Evolutionary conservation across 495 filamentous ascomycete species (phyloP).

Genomic region (Penicillium pancosmium): DNA sequence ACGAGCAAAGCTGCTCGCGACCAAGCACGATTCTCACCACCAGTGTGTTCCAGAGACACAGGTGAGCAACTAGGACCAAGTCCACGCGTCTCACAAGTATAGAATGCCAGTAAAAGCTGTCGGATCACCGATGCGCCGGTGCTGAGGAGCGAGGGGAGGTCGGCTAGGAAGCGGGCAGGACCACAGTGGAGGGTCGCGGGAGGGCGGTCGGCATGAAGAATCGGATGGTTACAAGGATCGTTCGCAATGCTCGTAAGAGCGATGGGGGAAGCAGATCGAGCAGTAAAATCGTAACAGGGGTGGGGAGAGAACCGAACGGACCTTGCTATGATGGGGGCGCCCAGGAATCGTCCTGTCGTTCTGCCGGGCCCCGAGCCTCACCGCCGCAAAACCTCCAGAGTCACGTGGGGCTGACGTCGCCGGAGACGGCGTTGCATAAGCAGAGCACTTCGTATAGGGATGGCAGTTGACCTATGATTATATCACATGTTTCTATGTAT

Average conservation of each 20-base stretch:
- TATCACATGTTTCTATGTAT: too few relatives aligned
- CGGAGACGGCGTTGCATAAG: conserved; percentile 15
- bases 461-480: too few relatives aligned
- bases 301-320: conserved; percentile 26
- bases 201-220: conserved; percentile 38
- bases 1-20: conserved; percentile 44
- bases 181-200: conserved; percentile 38
- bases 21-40: conserved; percentile 38
- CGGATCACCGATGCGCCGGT: conserved; percentile 23
- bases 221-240: conserved; percentile 14
- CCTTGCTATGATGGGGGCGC: conserved; percentile 33
- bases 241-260: conserved; percentile 14
- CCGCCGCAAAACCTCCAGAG: conserved; percentile 34
- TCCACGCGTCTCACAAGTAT: conserved; percentile 27
- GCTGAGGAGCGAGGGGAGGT: conserved; percentile 34
- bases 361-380: conserved; percentile 34
- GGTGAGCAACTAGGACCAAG: neutral
- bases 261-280: conserved; percentile 19
- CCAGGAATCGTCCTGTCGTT: conserved; percentile 33
- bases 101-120: conserved; percentile 14
- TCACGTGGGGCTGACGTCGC: conserved; percentile 35
- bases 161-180: conserved; percentile 43
- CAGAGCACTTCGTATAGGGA: neutral
- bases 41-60: conserved; percentile 28
- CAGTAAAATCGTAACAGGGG: conserved; percentile 19